Evolutionary conservation across 2,329 filamentous ascomycete genomes (phyloP).

Genomic region (Fusarium metavorans): DNA sequence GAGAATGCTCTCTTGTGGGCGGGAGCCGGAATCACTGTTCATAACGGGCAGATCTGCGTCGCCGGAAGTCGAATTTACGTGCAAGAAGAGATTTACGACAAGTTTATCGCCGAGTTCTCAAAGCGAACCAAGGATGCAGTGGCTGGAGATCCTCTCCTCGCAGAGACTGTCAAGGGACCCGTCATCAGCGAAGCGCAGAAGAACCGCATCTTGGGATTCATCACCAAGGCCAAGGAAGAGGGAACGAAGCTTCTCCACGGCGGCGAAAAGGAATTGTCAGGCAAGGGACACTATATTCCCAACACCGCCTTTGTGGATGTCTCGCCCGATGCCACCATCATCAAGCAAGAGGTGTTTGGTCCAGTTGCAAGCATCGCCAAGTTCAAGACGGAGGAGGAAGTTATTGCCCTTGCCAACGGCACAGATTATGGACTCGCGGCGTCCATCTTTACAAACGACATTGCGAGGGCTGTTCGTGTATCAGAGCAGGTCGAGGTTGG

Average conservation of each 20-base stretch:
- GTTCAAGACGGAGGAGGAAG: slow-evolving; percentile 46
- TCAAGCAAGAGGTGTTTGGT: slow-evolving; percentile 48
- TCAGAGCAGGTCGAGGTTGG: slow-evolving; percentile 66
- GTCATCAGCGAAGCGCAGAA: slow-evolving; percentile 71
- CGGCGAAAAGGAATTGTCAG: slow-evolving; percentile 12
- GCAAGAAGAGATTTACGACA: slow-evolving; percentile 66
- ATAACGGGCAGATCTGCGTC: slow-evolving; percentile 71
- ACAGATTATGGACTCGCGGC: slow-evolving; percentile 65
- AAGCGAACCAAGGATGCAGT: slow-evolving; percentile 62
- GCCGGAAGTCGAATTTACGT: slow-evolving; percentile 70
- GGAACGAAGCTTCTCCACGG: slow-evolving; percentile 30
- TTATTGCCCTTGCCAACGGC: slow-evolving; percentile 47
- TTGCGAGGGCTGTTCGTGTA: slow-evolving; percentile 44
- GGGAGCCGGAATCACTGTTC: slow-evolving; percentile 57
- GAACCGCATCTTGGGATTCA: slow-evolving; percentile 72
- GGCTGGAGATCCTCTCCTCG: slow-evolving; percentile 39
- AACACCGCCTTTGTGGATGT: slow-evolving; percentile 48
- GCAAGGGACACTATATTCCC: slow-evolving; percentile 44
- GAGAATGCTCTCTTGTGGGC: slow-evolving; percentile 69
- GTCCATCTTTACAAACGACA: slow-evolving; percentile 66
- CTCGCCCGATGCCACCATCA: slow-evolving; percentile 40
- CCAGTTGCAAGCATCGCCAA: slow-evolving; percentile 44
- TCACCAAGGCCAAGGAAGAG: slow-evolving; percentile 48
- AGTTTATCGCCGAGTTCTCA: slow-evolving; percentile 71
- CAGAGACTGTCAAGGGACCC: slow-evolving; percentile 50